Evolutionary conservation across 495 filamentous ascomycete genomes (phyloP), one percentile per base, ranked within the genome.

Genomic region (Penicillium nucicola): DNA sequence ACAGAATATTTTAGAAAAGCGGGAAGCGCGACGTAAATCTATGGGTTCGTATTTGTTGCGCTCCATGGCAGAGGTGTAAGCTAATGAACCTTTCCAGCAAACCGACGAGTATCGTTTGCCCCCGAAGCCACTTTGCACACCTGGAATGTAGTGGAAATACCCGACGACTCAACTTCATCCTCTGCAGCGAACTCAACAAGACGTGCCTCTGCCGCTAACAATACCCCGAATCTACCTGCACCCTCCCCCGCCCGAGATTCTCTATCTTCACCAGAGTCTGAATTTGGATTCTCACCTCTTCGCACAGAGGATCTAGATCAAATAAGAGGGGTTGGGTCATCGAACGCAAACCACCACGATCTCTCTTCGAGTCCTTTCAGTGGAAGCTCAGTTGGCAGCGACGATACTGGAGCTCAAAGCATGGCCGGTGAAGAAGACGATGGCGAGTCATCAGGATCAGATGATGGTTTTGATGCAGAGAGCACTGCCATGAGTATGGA

Each of bases 101-200:
- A 93, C 68, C 88, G 95, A 59, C 84, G 93, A 50, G 93, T 99
- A 33, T 97, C 92, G 0, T 99, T 99, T 63, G 93, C 93, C 5
- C 93, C 93, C 1, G 93, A 99, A 68, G 93, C 93, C 12, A 99
- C 93, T 8, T 74, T 99, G 28, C 93, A 99, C 64, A 99, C 93
- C 3, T 99, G 95, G 83, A 91, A 97, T 62, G 92, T 96, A 44
- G 81, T 95, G 3, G 92, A 97, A 57, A 86, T 92, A 47, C 81
- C 84, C 51, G 89, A 90, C 51, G 90, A 95, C 61, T 88, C 87
- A 28, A 95, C 90, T 0, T 88, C 87, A 12, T 95, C 90, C 4
- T 91, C 88, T 28, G 79, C 89, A 8, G 82, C 88, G 0, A 85
- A 84, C 45, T 80, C 79, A 5, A 87, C 88, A 15, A 76, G 89